Evolutionary conservation across 176 grass and related monocot species (phyloP).

Genomic region (Oryza brachyantha): DNA sequence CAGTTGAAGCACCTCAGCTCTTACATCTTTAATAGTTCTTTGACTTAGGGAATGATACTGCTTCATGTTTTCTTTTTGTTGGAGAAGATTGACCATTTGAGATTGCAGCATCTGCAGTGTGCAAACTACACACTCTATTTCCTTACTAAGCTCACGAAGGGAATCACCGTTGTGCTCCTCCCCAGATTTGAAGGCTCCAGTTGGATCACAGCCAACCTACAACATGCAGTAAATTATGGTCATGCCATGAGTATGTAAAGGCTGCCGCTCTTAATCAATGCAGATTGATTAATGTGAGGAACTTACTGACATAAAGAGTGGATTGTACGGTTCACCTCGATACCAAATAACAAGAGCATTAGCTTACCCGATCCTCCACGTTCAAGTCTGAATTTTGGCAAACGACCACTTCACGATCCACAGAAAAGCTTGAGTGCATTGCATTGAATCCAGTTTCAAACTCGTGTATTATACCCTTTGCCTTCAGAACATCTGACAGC

Average conservation of each 20-base stretch:
- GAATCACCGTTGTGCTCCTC: constrained; percentile 18
- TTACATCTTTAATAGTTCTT: constrained; percentile 42
- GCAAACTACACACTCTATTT: constrained; percentile 48
- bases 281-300: constrained; percentile 38
- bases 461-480: constrained; percentile 56
- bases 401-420: constrained; percentile 13
- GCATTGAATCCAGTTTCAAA: constrained; percentile 39
- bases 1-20: constrained; percentile 47
- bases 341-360: constrained; percentile 74
- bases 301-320: constrained; percentile 63
- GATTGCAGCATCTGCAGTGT: constrained; percentile 47
- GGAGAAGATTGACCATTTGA: constrained; percentile 40
- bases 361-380: constrained; percentile 72
- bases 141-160: constrained; percentile 46
- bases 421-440: constrained; percentile 38
- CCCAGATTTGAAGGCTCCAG: constrained; percentile 10
- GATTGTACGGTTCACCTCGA: constrained; percentile 54
- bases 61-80: constrained; percentile 47
- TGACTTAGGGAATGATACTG: constrained; percentile 31
- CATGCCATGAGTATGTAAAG: constrained; percentile 13
- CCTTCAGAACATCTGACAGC: constrained; percentile 51
- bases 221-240: constrained; percentile 32
- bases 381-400: constrained; percentile 46
- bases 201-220: constrained; percentile 31
- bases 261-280: neutral